Evolutionary conservation across 192 early-diverging fungal species (phyloP).

Genomic region (Phlyctochytrium bullatum): DNA sequence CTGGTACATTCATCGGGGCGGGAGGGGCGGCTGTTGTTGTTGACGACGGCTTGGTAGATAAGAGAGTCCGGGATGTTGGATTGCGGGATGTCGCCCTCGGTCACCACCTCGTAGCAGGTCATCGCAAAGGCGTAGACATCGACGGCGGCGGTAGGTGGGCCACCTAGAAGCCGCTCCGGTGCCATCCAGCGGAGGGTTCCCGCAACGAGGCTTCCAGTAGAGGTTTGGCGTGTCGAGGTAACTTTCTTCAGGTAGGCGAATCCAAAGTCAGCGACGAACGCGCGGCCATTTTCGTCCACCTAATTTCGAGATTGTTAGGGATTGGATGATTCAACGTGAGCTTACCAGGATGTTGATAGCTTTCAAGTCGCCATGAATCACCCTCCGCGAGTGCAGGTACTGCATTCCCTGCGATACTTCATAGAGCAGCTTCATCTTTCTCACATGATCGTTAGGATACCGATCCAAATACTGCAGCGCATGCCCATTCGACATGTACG

Average conservation of each 20-base stretch:
- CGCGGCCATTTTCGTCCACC: conserved; percentile 24
- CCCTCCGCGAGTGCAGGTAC: conserved; percentile 32
- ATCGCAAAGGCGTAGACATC: conserved; percentile 34
- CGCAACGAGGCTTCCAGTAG: conserved; percentile 1
- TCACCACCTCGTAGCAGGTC: conserved; percentile 23
- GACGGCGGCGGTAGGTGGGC: conserved; percentile 7
- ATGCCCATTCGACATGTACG: conserved; percentile 33
- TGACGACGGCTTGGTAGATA: conserved; percentile 22
- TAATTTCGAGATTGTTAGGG: background rate
- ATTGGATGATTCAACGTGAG: background rate
- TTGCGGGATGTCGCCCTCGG: conserved; percentile 19
- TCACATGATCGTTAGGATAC: background rate
- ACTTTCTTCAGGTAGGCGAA: conserved; percentile 29
- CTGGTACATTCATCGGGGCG: background rate
- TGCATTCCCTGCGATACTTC: conserved; percentile 35
- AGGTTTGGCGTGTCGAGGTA: conserved; percentile 17
- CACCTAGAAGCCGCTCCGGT: conserved; percentile 30
- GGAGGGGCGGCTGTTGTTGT: conserved; percentile 4
- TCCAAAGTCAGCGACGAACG: conserved; percentile 30
- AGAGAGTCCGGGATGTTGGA: conserved; percentile 20
- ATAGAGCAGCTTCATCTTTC: conserved; percentile 25
- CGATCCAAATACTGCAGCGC: conserved; percentile 26
- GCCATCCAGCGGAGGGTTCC: conserved; percentile 34
- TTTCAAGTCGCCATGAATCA: conserved; percentile 38
- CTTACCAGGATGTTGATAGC: conserved; percentile 37